These are phyloP conservation scores for Avena atlantica DNA, from an alignment of 176 grass and related monocot genomes.

Conservation along the genomic window DNA sequence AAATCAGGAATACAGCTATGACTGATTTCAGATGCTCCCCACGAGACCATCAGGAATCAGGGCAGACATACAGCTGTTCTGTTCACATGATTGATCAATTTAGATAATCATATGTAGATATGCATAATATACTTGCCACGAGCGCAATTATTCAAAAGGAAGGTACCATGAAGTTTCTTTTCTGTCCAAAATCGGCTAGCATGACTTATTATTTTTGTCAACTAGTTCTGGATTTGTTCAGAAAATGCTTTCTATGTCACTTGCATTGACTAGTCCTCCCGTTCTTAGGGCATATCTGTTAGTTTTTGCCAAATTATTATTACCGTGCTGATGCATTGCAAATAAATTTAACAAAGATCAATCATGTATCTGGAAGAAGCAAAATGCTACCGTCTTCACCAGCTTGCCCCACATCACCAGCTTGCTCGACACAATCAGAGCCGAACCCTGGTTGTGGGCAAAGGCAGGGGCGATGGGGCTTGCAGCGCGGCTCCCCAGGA, in stretches of 20 bases:
- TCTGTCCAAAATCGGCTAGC: neutral
- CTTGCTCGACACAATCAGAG: no score
- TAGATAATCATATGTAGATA: slow-evolving; percentile 22
- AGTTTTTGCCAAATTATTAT: neutral
- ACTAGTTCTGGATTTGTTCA: neutral
- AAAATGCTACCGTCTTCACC: no score
- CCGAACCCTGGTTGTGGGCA: no score
- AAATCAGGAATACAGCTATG: neutral
- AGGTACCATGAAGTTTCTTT: slow-evolving; percentile 36
- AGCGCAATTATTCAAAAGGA: slow-evolving; percentile 20
- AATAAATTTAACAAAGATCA: no score
- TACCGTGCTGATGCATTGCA: no score
- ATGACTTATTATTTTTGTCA: slow-evolving; percentile 3
- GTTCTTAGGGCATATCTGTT: neutral
- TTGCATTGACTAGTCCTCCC: slow-evolving; percentile 25
- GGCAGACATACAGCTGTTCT: neutral
- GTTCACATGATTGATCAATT: slow-evolving; percentile 4
- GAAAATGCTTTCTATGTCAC: slow-evolving; percentile 1
- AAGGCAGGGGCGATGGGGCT: no score
- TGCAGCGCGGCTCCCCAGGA: no score
- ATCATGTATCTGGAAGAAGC: no score
- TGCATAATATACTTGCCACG: neutral
- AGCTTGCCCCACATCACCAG: no score
- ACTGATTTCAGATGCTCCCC: neutral
- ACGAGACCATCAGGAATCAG: slow-evolving; percentile 20